Evolutionary conservation across 176 grass and related monocot genomes (phyloP).

Genomic region (Oryza meyeriana): DNA sequence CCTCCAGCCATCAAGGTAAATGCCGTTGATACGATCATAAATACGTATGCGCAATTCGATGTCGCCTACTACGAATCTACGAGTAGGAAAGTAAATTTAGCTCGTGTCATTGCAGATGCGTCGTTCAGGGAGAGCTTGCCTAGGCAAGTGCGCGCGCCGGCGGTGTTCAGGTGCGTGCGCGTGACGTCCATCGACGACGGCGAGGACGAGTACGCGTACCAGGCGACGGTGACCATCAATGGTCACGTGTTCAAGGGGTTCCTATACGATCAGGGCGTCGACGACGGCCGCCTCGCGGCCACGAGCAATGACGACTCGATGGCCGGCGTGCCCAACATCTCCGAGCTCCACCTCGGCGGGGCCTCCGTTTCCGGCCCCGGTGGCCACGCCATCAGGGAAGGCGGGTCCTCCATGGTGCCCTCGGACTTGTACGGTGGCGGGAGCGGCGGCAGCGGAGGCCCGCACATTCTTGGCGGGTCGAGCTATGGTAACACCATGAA

Average conservation of each 20-base stretch:
- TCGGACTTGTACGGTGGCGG: constrained; percentile 48
- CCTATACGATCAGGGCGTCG: constrained; percentile 86
- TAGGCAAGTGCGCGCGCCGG: constrained; percentile 81
- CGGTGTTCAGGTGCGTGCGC: constrained; percentile 94
- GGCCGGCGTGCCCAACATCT: constrained; percentile 73
- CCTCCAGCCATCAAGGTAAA: constrained; percentile 92
- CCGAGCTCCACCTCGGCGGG: constrained; percentile 86
- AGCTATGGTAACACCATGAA: constrained; percentile 73
- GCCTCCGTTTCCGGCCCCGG: constrained; percentile 6
- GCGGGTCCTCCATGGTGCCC: constrained; percentile 33
- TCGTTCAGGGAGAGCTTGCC: constrained; percentile 64
- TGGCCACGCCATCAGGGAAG: constrained; percentile 10
- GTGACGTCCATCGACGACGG: constrained; percentile 87
- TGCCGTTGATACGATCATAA: background rate
- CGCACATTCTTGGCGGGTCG: constrained; percentile 54
- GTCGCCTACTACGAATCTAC: background rate
- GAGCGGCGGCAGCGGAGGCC: constrained; percentile 16
- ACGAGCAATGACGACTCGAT: constrained; percentile 53
- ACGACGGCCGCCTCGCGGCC: constrained; percentile 61
- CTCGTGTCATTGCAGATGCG: constrained; percentile 39
- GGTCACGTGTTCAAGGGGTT: constrained; percentile 99
- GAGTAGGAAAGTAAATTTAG: background rate
- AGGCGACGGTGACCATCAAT: constrained; percentile 76
- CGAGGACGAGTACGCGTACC: constrained; percentile 91
- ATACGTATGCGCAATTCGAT: background rate